phyloP scores from a whole-genome alignment of 2,329 filamentous ascomycete species.

The Diaporthe sp. region DNA sequence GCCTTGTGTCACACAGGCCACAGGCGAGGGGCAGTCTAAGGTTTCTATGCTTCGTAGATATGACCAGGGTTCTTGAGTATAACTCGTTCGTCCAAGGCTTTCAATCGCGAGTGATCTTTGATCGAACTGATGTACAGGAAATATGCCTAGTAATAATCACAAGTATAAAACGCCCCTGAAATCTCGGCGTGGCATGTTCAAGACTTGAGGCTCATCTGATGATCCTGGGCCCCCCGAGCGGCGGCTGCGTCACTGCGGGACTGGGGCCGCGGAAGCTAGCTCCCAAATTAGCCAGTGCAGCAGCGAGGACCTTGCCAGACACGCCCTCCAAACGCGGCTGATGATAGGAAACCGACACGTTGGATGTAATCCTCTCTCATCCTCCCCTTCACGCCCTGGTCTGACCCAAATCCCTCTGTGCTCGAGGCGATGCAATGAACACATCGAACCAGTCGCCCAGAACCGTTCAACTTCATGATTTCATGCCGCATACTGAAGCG shows the following conservation, averaged over 20 bases:
- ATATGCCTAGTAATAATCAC: neutral
- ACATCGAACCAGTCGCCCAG: constrained; percentile 25
- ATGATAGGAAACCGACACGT: constrained; percentile 29
- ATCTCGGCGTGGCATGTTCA: constrained; percentile 29
- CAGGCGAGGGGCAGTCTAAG: neutral
- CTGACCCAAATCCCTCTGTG: neutral
- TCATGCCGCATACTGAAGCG: constrained; percentile 36
- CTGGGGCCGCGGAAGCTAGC: constrained; percentile 23
- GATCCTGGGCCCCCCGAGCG: neutral
- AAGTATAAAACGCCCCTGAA: constrained; percentile 8
- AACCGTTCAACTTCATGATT: constrained; percentile 31
- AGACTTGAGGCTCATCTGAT: constrained; percentile 28
- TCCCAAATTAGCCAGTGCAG: constrained; percentile 22
- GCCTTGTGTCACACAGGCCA: neutral
- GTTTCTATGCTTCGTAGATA: neutral
- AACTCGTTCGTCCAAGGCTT: no score
- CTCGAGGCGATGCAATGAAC: constrained; percentile 37
- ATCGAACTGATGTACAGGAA: neutral
- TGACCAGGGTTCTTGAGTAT: neutral
- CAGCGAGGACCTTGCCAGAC: constrained; percentile 17
- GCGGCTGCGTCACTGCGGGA: constrained; percentile 30
- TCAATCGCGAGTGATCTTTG: no score
- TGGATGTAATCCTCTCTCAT: constrained; percentile 14
- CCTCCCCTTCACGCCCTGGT: neutral
- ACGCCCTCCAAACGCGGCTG: constrained; percentile 19